Conservation (phyloP, 768 basidiomycete species). For the Mycena sanguinolenta region DNA sequence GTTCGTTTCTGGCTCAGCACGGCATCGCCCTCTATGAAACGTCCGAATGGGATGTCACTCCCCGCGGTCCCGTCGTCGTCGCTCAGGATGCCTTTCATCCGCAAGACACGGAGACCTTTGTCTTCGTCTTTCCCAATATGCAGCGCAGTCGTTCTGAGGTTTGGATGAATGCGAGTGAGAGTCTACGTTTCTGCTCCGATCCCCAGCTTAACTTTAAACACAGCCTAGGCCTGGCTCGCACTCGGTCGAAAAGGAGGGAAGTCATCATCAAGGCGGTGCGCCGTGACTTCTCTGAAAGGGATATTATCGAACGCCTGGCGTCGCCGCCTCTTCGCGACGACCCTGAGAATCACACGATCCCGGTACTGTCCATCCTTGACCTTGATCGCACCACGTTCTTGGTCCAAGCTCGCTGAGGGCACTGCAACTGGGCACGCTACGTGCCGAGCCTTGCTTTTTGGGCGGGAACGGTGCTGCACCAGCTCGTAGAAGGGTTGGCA, state of each 20-base stretch:
- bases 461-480: background rate
- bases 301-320: background rate
- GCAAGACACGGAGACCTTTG: slow-evolving; percentile 2
- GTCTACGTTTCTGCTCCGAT: background rate
- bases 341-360: slow-evolving; percentile 17
- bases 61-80: background rate
- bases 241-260: background rate
- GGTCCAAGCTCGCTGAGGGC: slow-evolving; percentile 11
- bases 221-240: slow-evolving; percentile 1
- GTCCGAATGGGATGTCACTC: background rate
- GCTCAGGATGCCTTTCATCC: slow-evolving; percentile 2
- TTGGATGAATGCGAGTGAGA: background rate
- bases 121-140: background rate
- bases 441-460: background rate
- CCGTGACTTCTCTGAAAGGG: background rate
- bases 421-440: background rate
- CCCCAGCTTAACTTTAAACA: background rate
- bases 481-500: background rate
- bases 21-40: background rate
- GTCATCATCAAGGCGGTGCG: slow-evolving; percentile 16
- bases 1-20: background rate
- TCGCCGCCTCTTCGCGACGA: background rate
- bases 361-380: background rate
- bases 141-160: background rate
- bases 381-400: background rate